Percentiles rank a stretch among this genome's conserved stretches.
phyloP scores from a whole-genome alignment of 179 eudicot genomes.

The Vitellaria paradoxa region DNA sequence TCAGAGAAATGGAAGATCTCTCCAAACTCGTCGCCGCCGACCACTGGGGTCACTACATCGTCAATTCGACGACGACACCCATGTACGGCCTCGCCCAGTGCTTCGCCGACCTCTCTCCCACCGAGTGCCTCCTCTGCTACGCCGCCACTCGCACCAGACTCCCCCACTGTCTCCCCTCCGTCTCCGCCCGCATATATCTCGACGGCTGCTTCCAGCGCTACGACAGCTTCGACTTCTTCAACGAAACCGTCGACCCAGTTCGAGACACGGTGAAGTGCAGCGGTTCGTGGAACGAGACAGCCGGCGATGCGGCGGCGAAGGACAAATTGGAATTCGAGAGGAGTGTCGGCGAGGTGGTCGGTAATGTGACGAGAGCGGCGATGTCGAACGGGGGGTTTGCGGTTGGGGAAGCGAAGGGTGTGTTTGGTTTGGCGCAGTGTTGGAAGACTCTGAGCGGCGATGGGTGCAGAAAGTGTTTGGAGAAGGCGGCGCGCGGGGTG shows the following conservation, averaged over 20 bases:
- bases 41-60: constrained; percentile 16
- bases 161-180: constrained; percentile 6
- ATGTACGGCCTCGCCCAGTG: constrained; percentile 15
- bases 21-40: constrained; percentile 10
- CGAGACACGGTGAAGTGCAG: constrained; percentile 29
- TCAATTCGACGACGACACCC: background rate
- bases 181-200: constrained; percentile 10
- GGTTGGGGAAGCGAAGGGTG: constrained; percentile 21
- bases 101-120: constrained; percentile 11
- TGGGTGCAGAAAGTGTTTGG: constrained; percentile 37
- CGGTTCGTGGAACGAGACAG: background rate
- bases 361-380: constrained; percentile 19
- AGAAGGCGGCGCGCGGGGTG: constrained; percentile 26
- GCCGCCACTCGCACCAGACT: constrained; percentile 10
- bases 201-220: constrained; percentile 42
- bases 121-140: constrained; percentile 22
- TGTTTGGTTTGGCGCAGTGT: constrained; percentile 44
- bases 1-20: constrained; percentile 24
- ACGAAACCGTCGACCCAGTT: constrained; percentile 20
- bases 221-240: constrained; percentile 28
- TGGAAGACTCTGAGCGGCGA: constrained; percentile 32
- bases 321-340: background rate
- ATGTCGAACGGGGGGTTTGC: constrained; percentile 19
- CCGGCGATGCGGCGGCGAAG: background rate
- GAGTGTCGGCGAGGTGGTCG: constrained; percentile 20